Base-by-base conservation (phyloP, 179 eudicot genomes). In the Gypsophila paniculata region DNA sequence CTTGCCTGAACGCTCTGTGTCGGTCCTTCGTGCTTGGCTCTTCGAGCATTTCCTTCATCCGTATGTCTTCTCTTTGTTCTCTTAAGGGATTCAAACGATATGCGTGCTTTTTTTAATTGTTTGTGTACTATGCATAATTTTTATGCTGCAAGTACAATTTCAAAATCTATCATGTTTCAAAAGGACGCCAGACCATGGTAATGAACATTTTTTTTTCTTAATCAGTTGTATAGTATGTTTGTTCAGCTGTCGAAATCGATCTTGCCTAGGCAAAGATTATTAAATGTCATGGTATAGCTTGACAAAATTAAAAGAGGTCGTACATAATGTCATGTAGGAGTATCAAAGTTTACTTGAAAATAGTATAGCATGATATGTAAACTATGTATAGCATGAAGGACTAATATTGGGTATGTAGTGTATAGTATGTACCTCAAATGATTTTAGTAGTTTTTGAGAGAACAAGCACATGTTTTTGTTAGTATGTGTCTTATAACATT, bases 41-140 rank as follows among this genome's bases (percentile, higher is more conserved):
- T 93, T 93, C 21, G 98, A 91, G 77, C 97, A 93, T 72, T 93
- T 91, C 70, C 93, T 93, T 32, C 93, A 93, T 79, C 98, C 98
- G 98, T 93, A 90, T 69, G 65, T 76, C 38, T 12, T 14, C 26
- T 72, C 64, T 62, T 66, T 53, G 36, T 10, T 12, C 52, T 46
- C 8, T 39, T 39, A 39, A 5, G 44, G 44, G 8, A 39, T n/a
- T n/a, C 1, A 44, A 3, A 44, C 49, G 6, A 44, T 44, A 5
- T 44, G 8, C 7, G 42, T 36, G 42, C n/a, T n/a, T n/a, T n/a
- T n/a, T n/a, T n/a, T n/a, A n/a, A n/a, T 36, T 36, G 42, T 36
- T 36, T 36, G 7, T 36, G 42, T 7, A 36, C 7, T 36, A 2
- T 36, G n/a, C n/a, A n/a, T n/a, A n/a, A n/a, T n/a, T n/a, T n/a